Base-by-base conservation (phyloP, 768 basidiomycete genomes). In the Tylopilus plumbeoviolaceoides region DNA sequence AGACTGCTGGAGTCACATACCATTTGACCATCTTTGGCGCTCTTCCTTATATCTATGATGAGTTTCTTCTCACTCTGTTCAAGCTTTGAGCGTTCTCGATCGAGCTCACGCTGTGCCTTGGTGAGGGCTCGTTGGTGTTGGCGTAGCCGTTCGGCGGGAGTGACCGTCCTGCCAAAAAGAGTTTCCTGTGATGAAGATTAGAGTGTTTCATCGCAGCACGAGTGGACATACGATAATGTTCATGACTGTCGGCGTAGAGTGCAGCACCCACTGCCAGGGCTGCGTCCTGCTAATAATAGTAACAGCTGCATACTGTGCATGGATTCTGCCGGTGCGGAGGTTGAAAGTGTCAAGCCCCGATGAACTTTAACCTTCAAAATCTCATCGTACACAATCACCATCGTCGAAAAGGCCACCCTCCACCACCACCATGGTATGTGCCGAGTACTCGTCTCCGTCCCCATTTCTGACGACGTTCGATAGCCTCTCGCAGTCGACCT, bases 11-110 rank as follows among this genome's bases (percentile, higher is more conserved):
- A 43, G 53, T 20, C 21, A 48, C 78, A 53, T 62, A 97, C 95
- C 78, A 98, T 83, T 74, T 99, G 95, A 31, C 95, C 95, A 46
- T 84, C 80, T 70, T 97, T 95, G 31, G 97, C 97, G 58, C 88
- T 92, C 73, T 89, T 92, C 82, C 91, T 98, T 67, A 98, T 99
- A 66, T 98, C 97, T 64, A 75, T 75, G 53, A 98, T 81, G 49
- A 98, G 85, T 70, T 97, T 98, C 84, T 95, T 98, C 78, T 98
- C 97, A 65, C 89, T 87, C 68, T 88, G 86, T 71, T 98, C 97
- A 40, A 98, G 85, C 72, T 95, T 98, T 31, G 79, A 75, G 55
- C 92, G 87, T 73, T 99, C 97, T 57, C 97, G 84, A 71, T 98
- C 97, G 47, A 98, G 88, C 73, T 98, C 97, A 44, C 97, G 87